Percentiles rank a stretch among this genome's conserved stretches.
Conservation (phyloP, 345 rosid genomes). For the Pelargonium nanum region DNA sequence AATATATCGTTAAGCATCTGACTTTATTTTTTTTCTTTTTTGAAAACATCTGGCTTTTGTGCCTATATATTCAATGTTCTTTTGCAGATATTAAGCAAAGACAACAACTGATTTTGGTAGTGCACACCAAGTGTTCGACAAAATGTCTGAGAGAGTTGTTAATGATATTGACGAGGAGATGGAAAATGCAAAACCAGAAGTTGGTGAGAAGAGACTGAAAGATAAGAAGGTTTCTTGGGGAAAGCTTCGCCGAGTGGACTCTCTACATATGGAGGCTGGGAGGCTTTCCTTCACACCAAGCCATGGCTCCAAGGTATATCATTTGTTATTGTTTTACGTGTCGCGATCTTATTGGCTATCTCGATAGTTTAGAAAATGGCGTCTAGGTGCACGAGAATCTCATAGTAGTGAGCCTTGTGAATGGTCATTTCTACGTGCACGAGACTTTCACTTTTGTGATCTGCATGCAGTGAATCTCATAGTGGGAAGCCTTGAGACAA, state of each 20-base stretch:
- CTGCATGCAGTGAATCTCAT: too few species aligned
- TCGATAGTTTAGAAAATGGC: not conserved
- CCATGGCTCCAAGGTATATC: constrained; percentile 21
- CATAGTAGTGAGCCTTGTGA: too few species aligned
- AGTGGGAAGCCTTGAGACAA: too few species aligned
- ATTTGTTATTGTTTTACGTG: not conserved
- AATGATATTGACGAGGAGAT: not conserved
- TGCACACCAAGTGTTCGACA: not conserved
- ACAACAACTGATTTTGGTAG: not conserved
- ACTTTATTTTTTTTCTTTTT: too few species aligned
- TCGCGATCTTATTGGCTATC: too few species aligned
- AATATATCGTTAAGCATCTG: too few species aligned
- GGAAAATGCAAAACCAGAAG: not conserved
- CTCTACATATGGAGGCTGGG: constrained; percentile 66
- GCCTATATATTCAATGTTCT: not conserved
- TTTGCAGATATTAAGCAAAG: not conserved
- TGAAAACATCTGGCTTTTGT: not conserved
- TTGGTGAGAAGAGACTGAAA: constrained; percentile 10
- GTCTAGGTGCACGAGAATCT: not conserved
- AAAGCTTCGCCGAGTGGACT: constrained; percentile 54
- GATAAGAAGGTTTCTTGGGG: constrained; percentile 62
- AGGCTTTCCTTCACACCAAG: constrained; percentile 20
- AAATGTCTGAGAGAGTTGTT: not conserved
- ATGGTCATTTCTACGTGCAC: too few species aligned
- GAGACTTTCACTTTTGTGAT: too few species aligned